Evolutionary conservation across 495 filamentous ascomycete genomes (phyloP), one percentile per base, ranked within the genome.

Genomic region (Glutinoglossum americanum): DNA sequence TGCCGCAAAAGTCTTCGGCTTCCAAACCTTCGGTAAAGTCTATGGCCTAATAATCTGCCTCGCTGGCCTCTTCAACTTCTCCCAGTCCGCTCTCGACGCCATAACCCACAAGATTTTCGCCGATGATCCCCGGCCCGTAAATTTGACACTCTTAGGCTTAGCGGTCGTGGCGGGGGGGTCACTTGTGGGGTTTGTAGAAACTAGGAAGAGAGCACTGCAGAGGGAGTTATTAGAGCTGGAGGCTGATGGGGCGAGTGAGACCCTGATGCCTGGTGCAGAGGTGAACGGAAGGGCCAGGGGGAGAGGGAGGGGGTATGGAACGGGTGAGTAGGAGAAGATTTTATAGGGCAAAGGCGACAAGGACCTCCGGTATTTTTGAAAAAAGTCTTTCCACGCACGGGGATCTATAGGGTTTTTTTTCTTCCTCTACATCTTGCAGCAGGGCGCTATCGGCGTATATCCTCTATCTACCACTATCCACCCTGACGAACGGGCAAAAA

Each of bases 11-110:
- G 90, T 98, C 33, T 98, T 98, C 67, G 90, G 92, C 8, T 95
- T 94, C 70, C 80, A 79, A 60, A 95, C 89, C 0, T 97, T 96
- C 61, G 90, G 90, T 27, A 95, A 85, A 57, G 87, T 98, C 27
- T 96, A 97, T 66, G 92, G 92, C n/a, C 74, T 89, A 8, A 82
- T 95, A 57, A 96, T 96, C 59, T 95, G 87, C 64, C 66, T 92
- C 3, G 81, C 89, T 1, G 92, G 92, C 6, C 63, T 98, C 11
- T 74, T 89, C 54, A 95, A 94, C 67, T 90, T 98, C 62, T 78
- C 75, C 19, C 90, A 97, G 72, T 80, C 81, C 10, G 88, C 76
- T 0, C 71, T 97, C 28, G 92, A 96, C 67, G 80, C 80, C 57
- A 60, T 92, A 55, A 89, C 87, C 30, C 83, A 94, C 61, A 73